These are phyloP conservation scores for Panellus pusillus DNA, from an alignment of 768 basidiomycete genomes.

Conservation along the genomic window DNA sequence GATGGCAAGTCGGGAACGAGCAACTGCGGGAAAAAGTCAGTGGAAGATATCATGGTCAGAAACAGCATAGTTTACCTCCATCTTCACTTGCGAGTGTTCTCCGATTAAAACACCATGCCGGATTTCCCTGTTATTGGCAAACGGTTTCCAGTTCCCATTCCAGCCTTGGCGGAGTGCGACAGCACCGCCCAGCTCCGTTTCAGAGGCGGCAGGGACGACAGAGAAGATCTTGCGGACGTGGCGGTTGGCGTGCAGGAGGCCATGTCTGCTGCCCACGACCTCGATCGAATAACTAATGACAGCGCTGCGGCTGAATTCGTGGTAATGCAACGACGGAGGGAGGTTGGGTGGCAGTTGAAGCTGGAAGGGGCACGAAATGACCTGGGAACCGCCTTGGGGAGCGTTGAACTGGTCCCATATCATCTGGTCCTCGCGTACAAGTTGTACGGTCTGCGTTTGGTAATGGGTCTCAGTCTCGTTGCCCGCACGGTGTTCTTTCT, in stretches of 20 bases:
- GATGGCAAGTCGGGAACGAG: constrained; percentile 15
- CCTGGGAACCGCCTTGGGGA: not conserved
- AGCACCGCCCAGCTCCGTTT: constrained; percentile 1
- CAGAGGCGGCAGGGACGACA: constrained; percentile 8
- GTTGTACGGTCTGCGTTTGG: constrained; percentile 8
- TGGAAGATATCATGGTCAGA: not conserved
- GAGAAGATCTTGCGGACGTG: constrained; percentile 14
- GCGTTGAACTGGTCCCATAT: constrained; percentile 18
- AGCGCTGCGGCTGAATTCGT: constrained; percentile 1
- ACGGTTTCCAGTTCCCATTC: constrained; percentile 9
- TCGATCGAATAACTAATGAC: constrained; percentile 16
- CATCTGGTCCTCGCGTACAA: constrained; percentile 10
- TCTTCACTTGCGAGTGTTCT: constrained; percentile 14
- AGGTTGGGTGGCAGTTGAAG: constrained; percentile 10
- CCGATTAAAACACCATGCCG: constrained; percentile 15
- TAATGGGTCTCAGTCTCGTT: constrained; percentile 12
- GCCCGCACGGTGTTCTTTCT: not conserved
- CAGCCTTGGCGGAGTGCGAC: constrained; percentile 6
- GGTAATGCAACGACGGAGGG: constrained; percentile 15
- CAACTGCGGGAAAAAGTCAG: not conserved
- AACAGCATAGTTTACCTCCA: constrained; percentile 5
- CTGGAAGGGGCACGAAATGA: constrained; percentile 15
- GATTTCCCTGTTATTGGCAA: constrained; percentile 7
- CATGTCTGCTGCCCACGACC: constrained; percentile 10
- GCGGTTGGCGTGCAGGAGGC: constrained; percentile 12